These are phyloP conservation scores for Saposhnikovia divaricata DNA, from an alignment of 129 eudicot species.

Conservation along the genomic window DNA sequence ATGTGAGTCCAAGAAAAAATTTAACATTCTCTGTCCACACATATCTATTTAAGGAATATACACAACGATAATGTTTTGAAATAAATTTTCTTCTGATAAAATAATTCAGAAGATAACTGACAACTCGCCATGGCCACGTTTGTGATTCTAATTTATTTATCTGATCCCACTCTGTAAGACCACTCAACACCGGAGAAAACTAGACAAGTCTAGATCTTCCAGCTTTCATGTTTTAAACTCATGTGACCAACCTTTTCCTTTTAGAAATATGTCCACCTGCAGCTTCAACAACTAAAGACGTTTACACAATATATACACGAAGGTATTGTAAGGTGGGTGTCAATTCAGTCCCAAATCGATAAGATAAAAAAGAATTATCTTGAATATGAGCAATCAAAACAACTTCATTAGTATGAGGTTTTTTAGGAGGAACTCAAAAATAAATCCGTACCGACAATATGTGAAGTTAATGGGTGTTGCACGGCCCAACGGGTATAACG, in stretches of 20 bases:
- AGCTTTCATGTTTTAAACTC: neutral
- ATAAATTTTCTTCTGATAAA: neutral
- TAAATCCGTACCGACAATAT: no score
- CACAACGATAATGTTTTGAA: neutral
- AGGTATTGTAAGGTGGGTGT: no score
- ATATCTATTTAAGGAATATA: neutral
- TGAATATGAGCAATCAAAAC: no score
- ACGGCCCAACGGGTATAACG: no score
- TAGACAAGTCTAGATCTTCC: neutral
- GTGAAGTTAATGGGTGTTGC: no score
- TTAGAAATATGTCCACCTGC: no score
- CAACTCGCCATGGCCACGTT: neutral
- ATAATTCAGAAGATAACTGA: neutral
- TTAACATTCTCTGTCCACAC: slow-evolving; percentile 1
- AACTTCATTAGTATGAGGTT: no score
- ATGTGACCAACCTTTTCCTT: neutral
- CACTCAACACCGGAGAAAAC: neutral
- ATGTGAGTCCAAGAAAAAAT: neutral
- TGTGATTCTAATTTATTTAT: neutral
- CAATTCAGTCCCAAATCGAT: no score
- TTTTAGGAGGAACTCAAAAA: no score
- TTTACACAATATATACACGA: no score
- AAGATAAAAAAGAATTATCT: no score
- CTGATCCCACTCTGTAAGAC: neutral
- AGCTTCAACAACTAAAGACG: neutral